Evolutionary conservation across 2,329 filamentous ascomycete species (phyloP), one percentile per base, ranked within the genome.

Genomic region (Nothophaeocryptopus gaeumannii): DNA sequence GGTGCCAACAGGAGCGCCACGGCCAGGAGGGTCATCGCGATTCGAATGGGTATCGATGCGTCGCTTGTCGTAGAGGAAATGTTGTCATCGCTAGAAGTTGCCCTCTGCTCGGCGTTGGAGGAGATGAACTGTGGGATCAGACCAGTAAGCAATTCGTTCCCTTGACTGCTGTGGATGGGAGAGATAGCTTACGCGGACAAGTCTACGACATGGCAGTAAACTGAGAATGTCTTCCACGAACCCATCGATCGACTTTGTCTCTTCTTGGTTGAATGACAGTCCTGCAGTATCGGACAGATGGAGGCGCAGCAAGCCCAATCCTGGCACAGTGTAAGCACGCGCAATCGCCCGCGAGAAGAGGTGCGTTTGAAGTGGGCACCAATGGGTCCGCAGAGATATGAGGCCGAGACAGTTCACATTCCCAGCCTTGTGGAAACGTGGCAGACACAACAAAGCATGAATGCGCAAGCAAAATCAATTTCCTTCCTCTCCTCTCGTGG

Each of bases 171-270:
- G 14, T 15, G 20, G 11, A 42, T 11, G n/a, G 36, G 16, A 36
- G 26, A 32, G 30, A 45, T 29, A 8, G 50, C 56, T 50, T 60
- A 69, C 67, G 60, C 38, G 61, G 16, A n/a, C 67, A 12, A 20
- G 53, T 47, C 5, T 52, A 36, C 59, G 40, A 20, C 47, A 55
- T 26, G 72, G 67, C 7, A 66, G 20, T 11, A 62, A 59, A 2
- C 56, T 58, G 7, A 73, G 63, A 7, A 66, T 45, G 0, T 57
- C 63, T 50, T 73, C 71, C 2, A 73, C 61, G 5, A 65, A 61
- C 3, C 67, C 68, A 26, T 73, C 71, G 26, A 73, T 71, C 1
- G 58, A 63, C 11, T 67, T 69, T 55, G 70, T 69, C 45, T 73
- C 71, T 4, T 70, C 65, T 2, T 69, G 70, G 20, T 26, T 7